phyloP scores from a whole-genome alignment of 176 grass and related monocot species.

The Rhipidocladum racemiflorum region DNA sequence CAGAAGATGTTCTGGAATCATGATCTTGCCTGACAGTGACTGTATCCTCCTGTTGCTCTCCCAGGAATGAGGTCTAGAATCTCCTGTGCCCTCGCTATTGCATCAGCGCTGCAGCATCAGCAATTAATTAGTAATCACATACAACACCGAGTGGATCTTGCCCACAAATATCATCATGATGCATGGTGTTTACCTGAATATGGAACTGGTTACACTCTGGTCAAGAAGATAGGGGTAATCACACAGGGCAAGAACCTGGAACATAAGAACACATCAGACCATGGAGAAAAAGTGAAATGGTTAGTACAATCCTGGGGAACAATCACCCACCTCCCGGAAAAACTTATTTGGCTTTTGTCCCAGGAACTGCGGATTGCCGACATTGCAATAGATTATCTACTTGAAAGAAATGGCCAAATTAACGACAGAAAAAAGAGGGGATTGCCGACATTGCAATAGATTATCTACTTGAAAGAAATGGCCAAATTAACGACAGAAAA shows the following conservation, averaged over 20 bases:
- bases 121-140: background rate
- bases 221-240: conserved; percentile 64
- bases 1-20: conserved; percentile 5
- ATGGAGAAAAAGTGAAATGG: background rate
- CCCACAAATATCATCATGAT: background rate
- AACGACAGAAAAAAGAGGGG: background rate
- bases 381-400: conserved; percentile 68
- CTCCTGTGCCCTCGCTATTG: conserved; percentile 50
- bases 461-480: conserved; percentile 40
- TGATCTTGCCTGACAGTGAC: conserved; percentile 62
- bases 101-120: conserved; percentile 42
- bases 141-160: background rate
- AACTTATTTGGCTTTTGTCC: conserved; percentile 65
- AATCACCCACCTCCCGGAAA: conserved; percentile 52
- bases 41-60: conserved; percentile 69
- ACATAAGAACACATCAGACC: conserved; percentile 9
- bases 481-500: background rate
- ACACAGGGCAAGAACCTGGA: conserved; percentile 74
- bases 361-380: conserved; percentile 68
- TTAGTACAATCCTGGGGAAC: background rate
- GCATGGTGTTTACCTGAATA: conserved; percentile 51
- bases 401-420: background rate
- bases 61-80: conserved; percentile 62
- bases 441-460: conserved; percentile 69
- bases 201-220: conserved; percentile 34